Evolutionary conservation across 139 green algal species (phyloP), one percentile per base, ranked within the genome.

Genomic region (Chlorella sp.): DNA sequence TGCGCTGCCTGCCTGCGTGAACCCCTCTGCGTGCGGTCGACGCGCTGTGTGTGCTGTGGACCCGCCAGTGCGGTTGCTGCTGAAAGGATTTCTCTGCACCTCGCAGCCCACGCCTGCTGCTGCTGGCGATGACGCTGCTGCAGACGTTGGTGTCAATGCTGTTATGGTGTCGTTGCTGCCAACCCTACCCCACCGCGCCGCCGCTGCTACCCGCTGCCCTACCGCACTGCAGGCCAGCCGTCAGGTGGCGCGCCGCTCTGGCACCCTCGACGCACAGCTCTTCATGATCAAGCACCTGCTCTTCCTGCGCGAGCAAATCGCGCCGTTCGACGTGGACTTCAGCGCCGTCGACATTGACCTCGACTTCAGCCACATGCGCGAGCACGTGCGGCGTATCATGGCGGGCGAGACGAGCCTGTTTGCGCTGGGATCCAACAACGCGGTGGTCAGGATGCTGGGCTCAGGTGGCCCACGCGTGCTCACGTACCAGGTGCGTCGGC

Each of bases 201-300:
- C n/a, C n/a, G n/a, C n/a, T n/a, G n/a, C n/a, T n/a, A n/a, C n/a
- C n/a, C n/a, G n/a, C n/a, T n/a, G n/a, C n/a, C n/a, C n/a, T n/a
- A n/a, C n/a, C n/a, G n/a, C n/a, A n/a, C n/a, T n/a, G n/a, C n/a
- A 86, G 22, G 89, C 83, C 3, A 69, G 64, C 26, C 70, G 78
- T 14, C 72, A 32, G 67, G 74, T 81, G 35, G 78, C 55, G 5
- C 69, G 69, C 67, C 63, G 64, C 42, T 69, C 75, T 6, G 75
- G 81, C 1, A 30, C 72, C 0, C 73, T 96, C 67, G 87, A 98
- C 73, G 89, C 85, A 23, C 90, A 96, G 86, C 90, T 98, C 36
- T 98, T 98, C 79, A 82, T 91, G 33, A 94, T 99, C 73, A 89
- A 89, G 73, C 91, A 98, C 81, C 87, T 99, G 72, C 88, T 98